A percentile compares a stretch with the other conserved stretches of the same genome.
phyloP scores from a whole-genome alignment of 139 green algal genomes.

The Spirogloea muscicola region DNA sequence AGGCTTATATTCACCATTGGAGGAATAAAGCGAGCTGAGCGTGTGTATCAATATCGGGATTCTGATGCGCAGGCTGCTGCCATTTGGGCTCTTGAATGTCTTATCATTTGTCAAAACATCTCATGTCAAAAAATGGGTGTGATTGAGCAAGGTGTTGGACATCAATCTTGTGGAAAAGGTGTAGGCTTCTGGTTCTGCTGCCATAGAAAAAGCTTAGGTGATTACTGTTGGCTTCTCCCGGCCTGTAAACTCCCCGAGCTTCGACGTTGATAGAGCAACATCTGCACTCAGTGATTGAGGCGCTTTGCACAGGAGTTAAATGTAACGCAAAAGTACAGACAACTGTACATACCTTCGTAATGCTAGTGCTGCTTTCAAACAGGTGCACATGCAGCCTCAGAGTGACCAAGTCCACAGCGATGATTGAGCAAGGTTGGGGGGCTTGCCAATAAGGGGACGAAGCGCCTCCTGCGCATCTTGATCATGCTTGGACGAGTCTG shows the following conservation, averaged over 20 bases:
- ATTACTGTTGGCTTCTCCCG: constrained; percentile 98
- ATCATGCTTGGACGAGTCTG: constrained; percentile 70
- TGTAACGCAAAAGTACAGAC: background rate
- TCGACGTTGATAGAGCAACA: constrained; percentile 78
- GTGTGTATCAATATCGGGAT: too few relatives aligned
- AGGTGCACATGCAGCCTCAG: background rate
- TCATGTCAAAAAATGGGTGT: too few relatives aligned
- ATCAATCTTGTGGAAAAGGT: too few relatives aligned
- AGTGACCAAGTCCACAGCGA: background rate
- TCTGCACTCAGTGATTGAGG: constrained; percentile 48
- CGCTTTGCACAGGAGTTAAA: too few relatives aligned
- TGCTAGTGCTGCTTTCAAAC: background rate
- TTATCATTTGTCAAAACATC: too few relatives aligned
- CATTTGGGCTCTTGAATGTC: too few relatives aligned
- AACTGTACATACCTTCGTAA: background rate
- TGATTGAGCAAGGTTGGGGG: background rate
- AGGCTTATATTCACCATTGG: too few relatives aligned
- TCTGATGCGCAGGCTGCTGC: too few relatives aligned
- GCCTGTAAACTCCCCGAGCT: constrained; percentile 89
- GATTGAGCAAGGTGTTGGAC: too few relatives aligned
- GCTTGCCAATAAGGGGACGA: constrained; percentile 38
- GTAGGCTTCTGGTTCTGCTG: too few relatives aligned
- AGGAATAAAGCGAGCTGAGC: too few relatives aligned
- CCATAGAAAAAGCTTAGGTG: too few relatives aligned
- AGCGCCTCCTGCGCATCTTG: constrained; percentile 84